Conservation (phyloP, 2,329 filamentous ascomycete species). For the Ceratocystis destructans region DNA sequence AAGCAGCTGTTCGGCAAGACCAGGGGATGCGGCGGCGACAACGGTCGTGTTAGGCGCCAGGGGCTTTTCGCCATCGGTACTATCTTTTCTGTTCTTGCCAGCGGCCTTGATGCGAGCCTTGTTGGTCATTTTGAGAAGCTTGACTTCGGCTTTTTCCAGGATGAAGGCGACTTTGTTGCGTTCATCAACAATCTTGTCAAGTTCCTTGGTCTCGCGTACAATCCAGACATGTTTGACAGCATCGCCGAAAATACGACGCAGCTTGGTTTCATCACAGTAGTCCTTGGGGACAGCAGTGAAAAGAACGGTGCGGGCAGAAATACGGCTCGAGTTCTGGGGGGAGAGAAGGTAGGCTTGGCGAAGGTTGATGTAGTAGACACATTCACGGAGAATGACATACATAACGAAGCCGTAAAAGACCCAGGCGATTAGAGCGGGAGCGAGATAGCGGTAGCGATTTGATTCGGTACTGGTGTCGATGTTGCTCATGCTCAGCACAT, state of each 20-base stretch:
- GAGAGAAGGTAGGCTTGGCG: conserved; percentile 85
- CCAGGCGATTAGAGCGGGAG: conserved; percentile 68
- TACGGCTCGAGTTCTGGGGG: conserved; percentile 66
- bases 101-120: conserved; percentile 47
- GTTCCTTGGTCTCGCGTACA: conserved; percentile 57
- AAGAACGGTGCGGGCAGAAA: conserved; percentile 82
- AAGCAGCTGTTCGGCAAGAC: conserved; percentile 51
- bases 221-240: conserved; percentile 78
- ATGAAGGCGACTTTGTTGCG: conserved; percentile 67
- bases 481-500: conserved; percentile 69
- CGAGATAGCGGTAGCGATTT: conserved; percentile 56
- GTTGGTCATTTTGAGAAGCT: conserved; percentile 69
- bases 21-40: neutral
- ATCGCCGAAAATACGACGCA: conserved; percentile 69
- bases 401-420: conserved; percentile 79
- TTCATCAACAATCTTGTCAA: conserved; percentile 69
- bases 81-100: conserved; percentile 45
- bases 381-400: conserved; percentile 75
- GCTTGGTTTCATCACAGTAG: conserved; percentile 62
- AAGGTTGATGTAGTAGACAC: conserved; percentile 82
- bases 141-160: conserved; percentile 75
- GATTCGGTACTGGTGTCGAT: conserved; percentile 39
- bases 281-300: conserved; percentile 70
- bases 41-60: conserved; percentile 38
- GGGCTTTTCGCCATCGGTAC: conserved; percentile 27